phyloP scores from a whole-genome alignment of 192 early-diverging fungal genomes.

The Entomortierella parvispora region DNA sequence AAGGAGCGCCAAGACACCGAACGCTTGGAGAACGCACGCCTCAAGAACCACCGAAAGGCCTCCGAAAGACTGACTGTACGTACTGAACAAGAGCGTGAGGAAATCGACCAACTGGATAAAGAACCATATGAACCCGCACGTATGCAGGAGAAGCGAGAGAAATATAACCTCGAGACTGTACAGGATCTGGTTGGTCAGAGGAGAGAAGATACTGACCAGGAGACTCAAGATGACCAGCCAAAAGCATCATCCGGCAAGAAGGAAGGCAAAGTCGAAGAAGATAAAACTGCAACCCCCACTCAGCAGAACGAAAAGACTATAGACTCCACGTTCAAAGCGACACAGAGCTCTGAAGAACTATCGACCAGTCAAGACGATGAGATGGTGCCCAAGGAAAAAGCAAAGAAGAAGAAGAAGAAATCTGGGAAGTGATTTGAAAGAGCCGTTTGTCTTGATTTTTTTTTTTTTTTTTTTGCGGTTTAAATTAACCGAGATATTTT shows the following conservation, averaged over 20 bases:
- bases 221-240: background rate
- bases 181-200: too few relatives aligned
- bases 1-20: background rate
- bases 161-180: background rate
- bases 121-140: background rate
- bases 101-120: background rate
- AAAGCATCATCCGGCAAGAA: too few relatives aligned
- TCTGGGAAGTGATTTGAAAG: conserved; percentile 6
- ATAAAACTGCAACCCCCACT: too few relatives aligned
- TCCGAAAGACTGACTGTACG: background rate
- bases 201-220: background rate
- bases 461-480: too few relatives aligned
- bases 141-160: background rate
- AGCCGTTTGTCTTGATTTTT: background rate
- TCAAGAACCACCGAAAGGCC: background rate
- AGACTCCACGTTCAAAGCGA: conserved; percentile 2
- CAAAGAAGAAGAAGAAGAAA: conserved; percentile 43
- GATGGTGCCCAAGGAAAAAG: conserved; percentile 12
- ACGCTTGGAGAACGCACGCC: background rate
- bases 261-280: background rate
- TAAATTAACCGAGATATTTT: too few relatives aligned
- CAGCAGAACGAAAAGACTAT: background rate
- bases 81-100: conserved; percentile 7
- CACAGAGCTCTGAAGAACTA: conserved; percentile 22
- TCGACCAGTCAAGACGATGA: conserved; percentile 31